These are phyloP conservation scores for Angomonas deanei DNA, from an alignment of 208 protist genomes.

Conservation along the genomic window DNA sequence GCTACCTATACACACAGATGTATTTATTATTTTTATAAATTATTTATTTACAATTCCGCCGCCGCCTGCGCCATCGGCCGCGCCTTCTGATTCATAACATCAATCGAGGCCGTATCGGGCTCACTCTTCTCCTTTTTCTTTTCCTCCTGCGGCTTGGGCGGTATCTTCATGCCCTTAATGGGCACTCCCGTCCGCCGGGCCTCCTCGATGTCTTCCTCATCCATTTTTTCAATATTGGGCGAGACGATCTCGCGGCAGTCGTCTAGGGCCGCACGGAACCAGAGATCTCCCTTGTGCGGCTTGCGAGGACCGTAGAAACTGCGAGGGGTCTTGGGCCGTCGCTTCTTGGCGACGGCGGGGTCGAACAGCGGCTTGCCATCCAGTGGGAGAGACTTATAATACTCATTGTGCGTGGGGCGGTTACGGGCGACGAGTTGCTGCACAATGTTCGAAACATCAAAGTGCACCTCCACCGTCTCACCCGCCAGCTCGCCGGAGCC, in stretches of 20 bases:
- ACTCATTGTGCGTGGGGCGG: not conserved
- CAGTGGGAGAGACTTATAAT: not conserved
- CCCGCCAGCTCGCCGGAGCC: not conserved
- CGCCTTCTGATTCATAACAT: not conserved
- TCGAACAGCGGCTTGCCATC: not conserved
- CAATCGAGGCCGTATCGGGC: not conserved
- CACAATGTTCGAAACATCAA: not conserved
- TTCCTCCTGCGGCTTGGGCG: too few species aligned
- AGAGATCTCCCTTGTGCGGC: conserved; percentile 28
- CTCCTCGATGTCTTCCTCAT: conserved; percentile 26
- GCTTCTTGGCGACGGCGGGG: conserved; percentile 2
- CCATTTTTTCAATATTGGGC: conserved; percentile 40
- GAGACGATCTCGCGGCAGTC: conserved; percentile 27
- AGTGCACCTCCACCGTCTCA: not conserved
- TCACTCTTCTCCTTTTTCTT: too few species aligned
- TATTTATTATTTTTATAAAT: too few species aligned
- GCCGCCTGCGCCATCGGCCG: not conserved
- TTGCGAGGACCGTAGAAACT: conserved; percentile 58
- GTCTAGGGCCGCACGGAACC: conserved; percentile 46
- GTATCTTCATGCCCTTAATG: not conserved
- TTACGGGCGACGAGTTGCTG: not conserved
- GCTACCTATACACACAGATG: not conserved
- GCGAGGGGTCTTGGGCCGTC: conserved; percentile 50
- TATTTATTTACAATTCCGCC: too few species aligned
- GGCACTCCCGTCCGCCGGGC: not conserved